These are phyloP conservation scores for Penicillium digitatum DNA, from an alignment of 2,329 filamentous ascomycete species.

Conservation along the genomic window DNA sequence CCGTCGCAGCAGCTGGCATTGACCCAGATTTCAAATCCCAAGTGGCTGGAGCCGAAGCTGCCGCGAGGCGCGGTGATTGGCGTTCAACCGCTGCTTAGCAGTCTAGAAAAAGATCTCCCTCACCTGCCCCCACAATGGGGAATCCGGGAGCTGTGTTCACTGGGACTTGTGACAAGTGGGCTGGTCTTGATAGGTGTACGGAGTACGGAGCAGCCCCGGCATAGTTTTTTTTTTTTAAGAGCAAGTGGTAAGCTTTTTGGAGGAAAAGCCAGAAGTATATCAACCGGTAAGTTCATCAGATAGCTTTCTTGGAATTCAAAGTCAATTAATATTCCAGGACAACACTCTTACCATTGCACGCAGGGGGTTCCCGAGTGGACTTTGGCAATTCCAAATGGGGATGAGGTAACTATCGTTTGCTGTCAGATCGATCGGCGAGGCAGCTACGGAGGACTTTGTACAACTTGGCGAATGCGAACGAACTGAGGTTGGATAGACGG, in stretches of 20 bases:
- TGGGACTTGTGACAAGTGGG: background rate
- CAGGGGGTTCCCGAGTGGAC: background rate
- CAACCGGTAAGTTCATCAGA: background rate
- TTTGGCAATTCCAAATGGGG: background rate
- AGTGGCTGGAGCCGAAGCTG: background rate
- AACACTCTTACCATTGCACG: background rate
- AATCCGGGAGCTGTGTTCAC: background rate
- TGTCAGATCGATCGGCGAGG: constrained; percentile 1
- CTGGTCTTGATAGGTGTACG: background rate
- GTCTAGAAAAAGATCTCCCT: constrained; percentile 6
- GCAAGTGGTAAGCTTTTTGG: constrained; percentile 6
- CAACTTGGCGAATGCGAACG: background rate
- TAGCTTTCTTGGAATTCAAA: constrained; percentile 14
- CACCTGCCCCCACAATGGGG: constrained; percentile 12
- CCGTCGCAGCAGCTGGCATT: background rate
- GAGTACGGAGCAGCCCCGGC: background rate
- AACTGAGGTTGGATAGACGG: background rate
- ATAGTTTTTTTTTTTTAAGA: background rate
- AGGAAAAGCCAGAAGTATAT: background rate
- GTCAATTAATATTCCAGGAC: constrained; percentile 10
- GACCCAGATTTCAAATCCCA: background rate
- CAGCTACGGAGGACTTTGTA: background rate
- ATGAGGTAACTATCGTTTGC: background rate
- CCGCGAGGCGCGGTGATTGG: constrained; percentile 5
- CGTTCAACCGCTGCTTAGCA: constrained; percentile 9